Conservation (phyloP, 2,329 filamentous ascomycete species). For the Xylariaceae sp. region DNA sequence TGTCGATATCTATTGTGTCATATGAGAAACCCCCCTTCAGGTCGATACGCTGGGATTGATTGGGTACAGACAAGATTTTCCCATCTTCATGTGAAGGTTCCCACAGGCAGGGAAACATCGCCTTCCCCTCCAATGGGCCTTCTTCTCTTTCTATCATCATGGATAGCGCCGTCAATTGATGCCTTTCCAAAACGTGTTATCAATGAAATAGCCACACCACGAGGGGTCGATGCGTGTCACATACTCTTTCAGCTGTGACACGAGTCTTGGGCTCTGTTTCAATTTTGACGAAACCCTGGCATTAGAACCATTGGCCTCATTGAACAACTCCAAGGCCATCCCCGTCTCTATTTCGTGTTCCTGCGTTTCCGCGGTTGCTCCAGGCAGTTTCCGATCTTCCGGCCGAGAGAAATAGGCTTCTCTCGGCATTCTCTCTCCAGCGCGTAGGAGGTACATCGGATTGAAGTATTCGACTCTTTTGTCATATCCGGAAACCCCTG, state of each 20-base stretch:
- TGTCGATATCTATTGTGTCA: conserved; percentile 7
- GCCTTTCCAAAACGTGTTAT: conserved; percentile 3
- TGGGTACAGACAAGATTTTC: not conserved
- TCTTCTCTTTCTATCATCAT: conserved; percentile 10
- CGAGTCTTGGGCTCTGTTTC: not conserved
- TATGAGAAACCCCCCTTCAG: not conserved
- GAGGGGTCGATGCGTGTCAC: not conserved
- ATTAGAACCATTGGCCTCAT: not conserved
- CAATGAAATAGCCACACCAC: not conserved
- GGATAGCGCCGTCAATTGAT: conserved; percentile 6
- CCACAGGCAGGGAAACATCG: conserved; percentile 6
- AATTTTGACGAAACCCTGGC: not conserved
- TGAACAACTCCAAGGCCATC: not conserved
- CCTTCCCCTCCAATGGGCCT: not conserved
- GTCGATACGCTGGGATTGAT: not conserved
- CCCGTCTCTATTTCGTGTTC: not conserved
- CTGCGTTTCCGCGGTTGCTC: not conserved
- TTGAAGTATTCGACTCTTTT: not conserved
- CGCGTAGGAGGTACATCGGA: not conserved
- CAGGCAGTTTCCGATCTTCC: not conserved
- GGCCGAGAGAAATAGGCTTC: not conserved
- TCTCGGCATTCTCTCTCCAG: not conserved
- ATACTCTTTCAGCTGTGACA: not conserved
- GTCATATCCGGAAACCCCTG: not conserved
- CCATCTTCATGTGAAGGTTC: not conserved